A percentile compares a stretch with the other conserved stretches of the same genome.
These are phyloP conservation scores for Geotrichum klebahnii DNA, from an alignment of 1,139 yeast species.

Conservation along the genomic window DNA sequence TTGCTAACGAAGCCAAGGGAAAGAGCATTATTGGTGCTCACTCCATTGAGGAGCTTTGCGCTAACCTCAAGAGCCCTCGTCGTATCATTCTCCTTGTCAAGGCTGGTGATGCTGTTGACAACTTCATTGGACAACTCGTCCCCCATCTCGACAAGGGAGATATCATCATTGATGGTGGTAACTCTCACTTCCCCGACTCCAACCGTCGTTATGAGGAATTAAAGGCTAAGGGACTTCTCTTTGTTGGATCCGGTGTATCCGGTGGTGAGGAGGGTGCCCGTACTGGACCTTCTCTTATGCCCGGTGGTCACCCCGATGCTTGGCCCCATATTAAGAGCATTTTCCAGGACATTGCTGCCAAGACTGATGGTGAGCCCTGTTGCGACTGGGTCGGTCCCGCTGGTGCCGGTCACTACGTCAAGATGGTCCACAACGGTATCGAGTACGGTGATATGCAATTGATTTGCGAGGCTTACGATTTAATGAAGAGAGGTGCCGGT, in stretches of 20 bases:
- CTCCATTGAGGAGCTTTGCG: constrained; percentile 81
- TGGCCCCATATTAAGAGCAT: constrained; percentile 98
- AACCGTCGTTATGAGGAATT: constrained; percentile 94
- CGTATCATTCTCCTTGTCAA: constrained; percentile 89
- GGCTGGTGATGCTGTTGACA: constrained; percentile 95
- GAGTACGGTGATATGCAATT: constrained; percentile 99
- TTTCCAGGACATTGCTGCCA: constrained; percentile 94
- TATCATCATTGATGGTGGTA: constrained; percentile 98
- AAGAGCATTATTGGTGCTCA: constrained; percentile 80
- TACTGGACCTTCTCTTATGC: constrained; percentile 98
- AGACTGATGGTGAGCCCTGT: constrained; percentile 97
- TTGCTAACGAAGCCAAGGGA: constrained; percentile 94
- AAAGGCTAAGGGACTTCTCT: constrained; percentile 78
- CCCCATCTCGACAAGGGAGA: constrained; percentile 95
- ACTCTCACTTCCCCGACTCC: constrained; percentile 98
- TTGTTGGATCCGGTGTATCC: constrained; percentile 98
- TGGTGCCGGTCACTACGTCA: constrained; percentile 98
- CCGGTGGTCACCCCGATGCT: constrained; percentile 97
- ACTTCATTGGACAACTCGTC: constrained; percentile 78
- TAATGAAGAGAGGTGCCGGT: constrained; percentile 91
- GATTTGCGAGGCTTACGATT: constrained; percentile 95
- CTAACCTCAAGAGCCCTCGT: constrained; percentile 94
- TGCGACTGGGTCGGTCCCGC: constrained; percentile 99
- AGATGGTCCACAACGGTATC: constrained; percentile 99
- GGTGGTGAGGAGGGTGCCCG: constrained; percentile 99